A percentile compares a stretch with the other conserved stretches of the same genome.
Conservation (phyloP, 2,329 filamentous ascomycete genomes). For the Alternaria conjuncta region DNA sequence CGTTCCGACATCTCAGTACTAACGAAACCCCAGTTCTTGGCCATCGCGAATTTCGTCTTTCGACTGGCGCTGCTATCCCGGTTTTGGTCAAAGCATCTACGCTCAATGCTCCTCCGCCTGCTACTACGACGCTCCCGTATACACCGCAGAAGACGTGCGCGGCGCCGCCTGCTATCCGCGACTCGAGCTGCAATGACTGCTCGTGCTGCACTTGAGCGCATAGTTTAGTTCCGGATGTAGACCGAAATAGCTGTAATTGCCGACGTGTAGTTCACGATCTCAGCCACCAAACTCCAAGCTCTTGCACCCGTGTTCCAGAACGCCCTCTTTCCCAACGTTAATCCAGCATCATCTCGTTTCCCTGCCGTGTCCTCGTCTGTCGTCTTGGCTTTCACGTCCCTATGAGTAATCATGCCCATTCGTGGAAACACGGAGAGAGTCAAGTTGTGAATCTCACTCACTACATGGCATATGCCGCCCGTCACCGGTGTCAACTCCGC, state of each 20-base stretch:
- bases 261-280: background rate
- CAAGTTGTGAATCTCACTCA: background rate
- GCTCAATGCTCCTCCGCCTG: conserved; percentile 37
- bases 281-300: background rate
- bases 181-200: conserved; percentile 45
- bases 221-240: background rate
- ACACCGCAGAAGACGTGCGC: conserved; percentile 36
- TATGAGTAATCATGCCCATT: background rate
- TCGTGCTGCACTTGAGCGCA: conserved; percentile 37
- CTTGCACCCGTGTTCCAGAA: background rate
- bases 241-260: accelerated
- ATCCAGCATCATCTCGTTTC: too few species aligned
- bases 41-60: conserved; percentile 66
- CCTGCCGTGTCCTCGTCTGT: too few species aligned
- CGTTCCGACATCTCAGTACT: background rate
- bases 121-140: conserved; percentile 40
- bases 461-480: background rate
- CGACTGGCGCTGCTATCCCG: conserved; percentile 72
- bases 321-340: too few species aligned
- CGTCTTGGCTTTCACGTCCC: background rate
- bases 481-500: background rate
- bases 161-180: conserved; percentile 34
- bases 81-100: conserved; percentile 68
- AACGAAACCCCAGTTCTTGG: conserved; percentile 54
- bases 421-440: background rate